phyloP scores from a whole-genome alignment of 2,329 filamentous ascomycete species.

The Exserohilum turcica region DNA sequence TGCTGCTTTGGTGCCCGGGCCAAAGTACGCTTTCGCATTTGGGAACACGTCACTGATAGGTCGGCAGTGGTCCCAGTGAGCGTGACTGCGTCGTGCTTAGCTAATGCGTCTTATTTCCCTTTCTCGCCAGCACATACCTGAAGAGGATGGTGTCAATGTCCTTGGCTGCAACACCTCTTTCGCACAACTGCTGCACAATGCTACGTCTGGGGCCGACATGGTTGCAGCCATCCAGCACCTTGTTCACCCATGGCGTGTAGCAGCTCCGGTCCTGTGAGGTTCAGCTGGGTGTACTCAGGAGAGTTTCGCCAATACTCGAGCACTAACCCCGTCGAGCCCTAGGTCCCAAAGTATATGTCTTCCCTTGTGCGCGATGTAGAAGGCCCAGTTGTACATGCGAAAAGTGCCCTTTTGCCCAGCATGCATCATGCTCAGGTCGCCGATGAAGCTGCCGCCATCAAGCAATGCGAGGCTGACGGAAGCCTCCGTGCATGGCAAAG shows the following conservation, averaged over 20 bases:
- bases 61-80: slow-evolving; percentile 43
- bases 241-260: slow-evolving; percentile 44
- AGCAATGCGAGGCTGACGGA: slow-evolving; percentile 35
- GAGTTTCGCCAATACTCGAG: neutral
- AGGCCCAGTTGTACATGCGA: slow-evolving; percentile 47
- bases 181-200: slow-evolving; percentile 34
- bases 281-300: slow-evolving; percentile 2
- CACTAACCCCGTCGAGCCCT: slow-evolving; percentile 34
- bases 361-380: slow-evolving; percentile 33
- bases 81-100: slow-evolving; percentile 30
- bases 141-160: slow-evolving; percentile 38
- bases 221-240: slow-evolving; percentile 35
- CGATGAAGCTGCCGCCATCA: slow-evolving; percentile 44
- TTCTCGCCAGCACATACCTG: slow-evolving; percentile 22
- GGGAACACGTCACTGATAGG: slow-evolving; percentile 37
- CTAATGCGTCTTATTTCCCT: neutral
- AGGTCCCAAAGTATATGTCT: slow-evolving; percentile 42
- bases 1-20: slow-evolving; percentile 33
- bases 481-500: slow-evolving; percentile 23
- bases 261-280: slow-evolving; percentile 32
- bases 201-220: slow-evolving; percentile 36
- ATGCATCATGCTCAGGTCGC: slow-evolving; percentile 35
- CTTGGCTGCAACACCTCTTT: slow-evolving; percentile 25
- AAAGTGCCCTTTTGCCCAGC: slow-evolving; percentile 33
- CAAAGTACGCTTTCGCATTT: slow-evolving; percentile 39